Base-by-base conservation (phyloP, 768 basidiomycete genomes). In the Termitomyces sp. region DNA sequence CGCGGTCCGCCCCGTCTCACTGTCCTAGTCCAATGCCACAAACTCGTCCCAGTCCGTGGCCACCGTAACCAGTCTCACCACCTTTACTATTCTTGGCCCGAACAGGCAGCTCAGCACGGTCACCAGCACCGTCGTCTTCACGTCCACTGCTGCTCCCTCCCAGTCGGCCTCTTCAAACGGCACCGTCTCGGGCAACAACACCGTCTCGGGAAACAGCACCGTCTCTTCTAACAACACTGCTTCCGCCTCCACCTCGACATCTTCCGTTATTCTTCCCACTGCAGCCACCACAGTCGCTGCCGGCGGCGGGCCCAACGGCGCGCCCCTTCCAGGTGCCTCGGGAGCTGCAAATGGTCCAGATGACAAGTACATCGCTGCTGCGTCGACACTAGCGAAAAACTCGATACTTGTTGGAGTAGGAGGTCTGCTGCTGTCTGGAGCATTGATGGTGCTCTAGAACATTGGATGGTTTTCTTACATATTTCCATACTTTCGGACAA, bases 321-420 rank as follows among this genome's bases (percentile, higher is more conserved):
- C 88, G 2, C 88, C 88, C 11, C 70, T 74, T 47, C 89, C 88
- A 27, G 88, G 88, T 22, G 71, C 75, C 50, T 62, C 68, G 5
- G 72, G 82, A 30, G 86, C 86, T 34, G 71, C 79, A 37, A 87
- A 78, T 60, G 89, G 89, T n/a, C 89, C 89, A 49, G 76, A 78
- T 49, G 88, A 91, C 65, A 70, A 76, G 54, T 90, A 85, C 72
- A 85, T 84, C 61, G 81, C 86, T 31, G 80, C 77, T 13, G 89
- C 83, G 7, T 64, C 73, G 2, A 71, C 76, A 1, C 74, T 86
- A 41, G 75, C 75, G 42, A 67, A 72, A 62, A 82, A 81, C 59
- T 72, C 77, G 6, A 59, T 80, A 15, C 58, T 81, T 44, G 74
- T 82, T 16, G 72, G 76, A 7, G 46, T 79, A 6, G 73, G 74